A percentile compares a stretch with the other conserved stretches of the same genome.
Conservation (phyloP, 2,329 filamentous ascomycete species). For the Coniochaeta pulveracea region DNA sequence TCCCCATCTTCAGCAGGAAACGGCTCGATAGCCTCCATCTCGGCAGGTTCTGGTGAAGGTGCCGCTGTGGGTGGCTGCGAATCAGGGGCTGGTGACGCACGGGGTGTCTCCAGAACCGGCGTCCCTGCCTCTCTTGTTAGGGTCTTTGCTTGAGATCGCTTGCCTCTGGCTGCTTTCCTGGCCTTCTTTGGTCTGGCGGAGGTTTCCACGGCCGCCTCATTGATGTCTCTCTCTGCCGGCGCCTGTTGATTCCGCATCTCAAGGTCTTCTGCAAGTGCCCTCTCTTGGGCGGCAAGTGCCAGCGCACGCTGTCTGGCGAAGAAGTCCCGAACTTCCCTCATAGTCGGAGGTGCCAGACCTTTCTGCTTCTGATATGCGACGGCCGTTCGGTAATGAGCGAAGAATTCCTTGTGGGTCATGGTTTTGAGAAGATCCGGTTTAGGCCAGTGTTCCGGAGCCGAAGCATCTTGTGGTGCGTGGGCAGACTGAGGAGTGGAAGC, state of each 20-base stretch:
- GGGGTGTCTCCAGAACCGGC: constrained; percentile 6
- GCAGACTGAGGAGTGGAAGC: constrained; percentile 7
- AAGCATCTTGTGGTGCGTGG: constrained; percentile 6
- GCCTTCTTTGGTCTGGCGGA: too few relatives aligned
- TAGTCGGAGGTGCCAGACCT: neutral
- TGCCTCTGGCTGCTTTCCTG: neutral
- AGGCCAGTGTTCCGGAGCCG: neutral
- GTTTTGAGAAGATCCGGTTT: constrained; percentile 11
- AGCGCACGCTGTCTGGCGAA: too few relatives aligned
- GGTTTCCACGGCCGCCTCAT: too few relatives aligned
- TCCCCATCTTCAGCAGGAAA: constrained; percentile 7
- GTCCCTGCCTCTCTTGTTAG: neutral
- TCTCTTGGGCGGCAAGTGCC: neutral
- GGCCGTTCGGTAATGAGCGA: neutral
- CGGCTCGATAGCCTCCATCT: neutral
- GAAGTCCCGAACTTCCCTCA: neutral
- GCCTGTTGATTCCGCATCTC: too few relatives aligned
- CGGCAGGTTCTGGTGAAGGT: constrained; percentile 6
- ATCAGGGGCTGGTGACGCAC: constrained; percentile 8
- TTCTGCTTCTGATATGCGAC: neutral
- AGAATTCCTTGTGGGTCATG: constrained; percentile 6
- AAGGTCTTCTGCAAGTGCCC: too few relatives aligned
- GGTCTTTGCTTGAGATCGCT: neutral
- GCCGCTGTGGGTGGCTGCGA: constrained; percentile 7
- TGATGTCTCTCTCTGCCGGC: too few relatives aligned